Conservation (phyloP, 345 rosid species). For the Arabis hirsuta region DNA sequence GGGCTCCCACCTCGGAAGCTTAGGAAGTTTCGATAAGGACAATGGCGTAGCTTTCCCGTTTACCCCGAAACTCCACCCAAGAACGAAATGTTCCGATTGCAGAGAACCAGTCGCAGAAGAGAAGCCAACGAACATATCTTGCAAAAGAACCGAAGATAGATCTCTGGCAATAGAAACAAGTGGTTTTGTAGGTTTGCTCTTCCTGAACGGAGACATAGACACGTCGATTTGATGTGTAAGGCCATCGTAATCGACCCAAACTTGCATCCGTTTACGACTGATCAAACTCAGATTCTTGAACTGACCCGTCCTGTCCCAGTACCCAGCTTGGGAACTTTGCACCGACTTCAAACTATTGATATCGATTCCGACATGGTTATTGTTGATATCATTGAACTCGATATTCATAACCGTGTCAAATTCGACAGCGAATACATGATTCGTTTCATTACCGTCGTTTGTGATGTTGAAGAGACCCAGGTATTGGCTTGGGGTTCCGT, state of each 20-base stretch:
- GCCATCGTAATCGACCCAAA: constrained; percentile 82
- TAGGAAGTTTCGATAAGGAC: constrained; percentile 54
- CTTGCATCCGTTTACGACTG: constrained; percentile 52
- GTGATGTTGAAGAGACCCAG: constrained; percentile 50
- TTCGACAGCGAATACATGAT: constrained; percentile 58
- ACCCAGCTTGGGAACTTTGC: constrained; percentile 39
- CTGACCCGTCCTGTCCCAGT: constrained; percentile 29
- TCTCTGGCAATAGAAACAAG: constrained; percentile 52
- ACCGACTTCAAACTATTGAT: constrained; percentile 46
- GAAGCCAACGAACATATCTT: constrained; percentile 61
- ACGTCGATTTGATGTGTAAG: constrained; percentile 47
- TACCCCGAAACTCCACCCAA: constrained; percentile 70
- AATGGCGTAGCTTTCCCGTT: constrained; percentile 55
- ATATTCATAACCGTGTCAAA: constrained; percentile 46
- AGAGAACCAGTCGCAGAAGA: constrained; percentile 55
- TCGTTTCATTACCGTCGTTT: constrained; percentile 40
- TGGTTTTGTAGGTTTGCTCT: constrained; percentile 50
- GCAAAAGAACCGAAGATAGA: constrained; percentile 47
- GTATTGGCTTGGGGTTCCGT: constrained; percentile 34
- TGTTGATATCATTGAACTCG: constrained; percentile 28
- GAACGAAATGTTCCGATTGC: constrained; percentile 46
- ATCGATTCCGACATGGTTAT: constrained; percentile 60
- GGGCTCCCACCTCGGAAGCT: too few relatives aligned
- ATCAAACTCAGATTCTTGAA: constrained; percentile 52
- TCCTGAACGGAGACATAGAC: constrained; percentile 51